A percentile compares a stretch with the other conserved stretches of the same genome.
These are phyloP conservation scores for Cucumis sativus DNA, from an alignment of 306 rosid genomes.

Conservation along the genomic window DNA sequence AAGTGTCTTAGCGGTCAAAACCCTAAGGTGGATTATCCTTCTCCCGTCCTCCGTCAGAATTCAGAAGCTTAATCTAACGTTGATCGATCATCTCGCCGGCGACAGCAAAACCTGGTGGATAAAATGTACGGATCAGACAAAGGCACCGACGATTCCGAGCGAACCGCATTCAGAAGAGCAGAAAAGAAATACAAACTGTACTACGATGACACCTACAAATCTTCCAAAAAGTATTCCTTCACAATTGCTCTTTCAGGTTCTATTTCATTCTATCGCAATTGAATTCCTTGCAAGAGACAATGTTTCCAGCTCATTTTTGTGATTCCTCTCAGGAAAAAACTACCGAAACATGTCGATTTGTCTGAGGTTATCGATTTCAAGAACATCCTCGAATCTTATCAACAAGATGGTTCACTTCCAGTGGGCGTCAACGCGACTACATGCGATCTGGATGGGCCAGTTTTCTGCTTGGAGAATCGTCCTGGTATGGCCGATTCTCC, in stretches of 20 bases:
- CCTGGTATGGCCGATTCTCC: slow-evolving; percentile 37
- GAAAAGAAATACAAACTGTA: slow-evolving; percentile 95
- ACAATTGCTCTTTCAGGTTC: background rate
- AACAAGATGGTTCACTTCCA: slow-evolving; percentile 35
- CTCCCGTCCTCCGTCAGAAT: background rate
- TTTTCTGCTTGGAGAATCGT: slow-evolving; percentile 54
- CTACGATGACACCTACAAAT: slow-evolving; percentile 46
- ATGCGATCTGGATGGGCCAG: slow-evolving; percentile 26
- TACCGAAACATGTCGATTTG: slow-evolving; percentile 59
- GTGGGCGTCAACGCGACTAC: slow-evolving; percentile 25
- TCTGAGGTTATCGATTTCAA: slow-evolving; percentile 75
- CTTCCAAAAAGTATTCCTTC: slow-evolving; percentile 34
- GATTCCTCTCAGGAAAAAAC: slow-evolving; percentile 45
- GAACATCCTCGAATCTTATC: slow-evolving; percentile 36
- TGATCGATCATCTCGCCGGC: background rate
- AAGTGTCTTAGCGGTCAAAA: background rate
- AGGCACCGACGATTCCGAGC: slow-evolving; percentile 40
- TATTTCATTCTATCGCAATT: background rate
- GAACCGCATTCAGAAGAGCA: slow-evolving; percentile 77
- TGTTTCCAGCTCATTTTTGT: background rate
- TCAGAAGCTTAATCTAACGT: background rate
- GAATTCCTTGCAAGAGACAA: background rate
- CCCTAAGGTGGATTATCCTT: slow-evolving; percentile 11
- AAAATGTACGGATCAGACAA: slow-evolving; percentile 62
- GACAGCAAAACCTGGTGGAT: background rate